Conservation (phyloP, 2,329 filamentous ascomycete species). For the Talaromyces sp. region DNA sequence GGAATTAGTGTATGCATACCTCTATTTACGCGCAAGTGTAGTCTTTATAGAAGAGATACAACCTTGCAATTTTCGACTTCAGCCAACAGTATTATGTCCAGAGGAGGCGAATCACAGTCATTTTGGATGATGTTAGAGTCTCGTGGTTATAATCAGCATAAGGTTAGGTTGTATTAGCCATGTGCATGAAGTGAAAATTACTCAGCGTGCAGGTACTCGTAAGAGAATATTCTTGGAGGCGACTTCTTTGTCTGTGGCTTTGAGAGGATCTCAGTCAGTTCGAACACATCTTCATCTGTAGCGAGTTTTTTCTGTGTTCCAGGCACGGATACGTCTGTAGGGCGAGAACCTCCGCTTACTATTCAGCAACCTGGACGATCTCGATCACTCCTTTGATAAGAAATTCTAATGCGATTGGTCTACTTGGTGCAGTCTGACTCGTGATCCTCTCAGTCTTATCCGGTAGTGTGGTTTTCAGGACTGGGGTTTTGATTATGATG, state of each 20-base stretch:
- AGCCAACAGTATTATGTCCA: too few relatives aligned
- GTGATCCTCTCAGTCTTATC: not conserved
- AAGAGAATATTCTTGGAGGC: not conserved
- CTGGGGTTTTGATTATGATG: too few relatives aligned
- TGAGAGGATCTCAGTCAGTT: not conserved
- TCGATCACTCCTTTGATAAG: not conserved
- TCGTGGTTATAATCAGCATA: too few relatives aligned
- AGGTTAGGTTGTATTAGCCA: not conserved
- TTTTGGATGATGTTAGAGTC: too few relatives aligned
- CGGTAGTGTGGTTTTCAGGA: too few relatives aligned
- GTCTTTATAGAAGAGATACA: too few relatives aligned
- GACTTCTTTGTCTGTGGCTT: not conserved
- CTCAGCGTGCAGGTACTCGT: not conserved
- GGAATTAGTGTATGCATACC: too few relatives aligned
- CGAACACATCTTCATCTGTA: too few relatives aligned
- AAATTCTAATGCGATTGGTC: not conserved
- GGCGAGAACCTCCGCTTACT: not conserved
- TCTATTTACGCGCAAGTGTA: too few relatives aligned
- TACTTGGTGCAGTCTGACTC: not conserved
- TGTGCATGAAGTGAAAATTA: not conserved
- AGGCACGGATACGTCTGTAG: not conserved
- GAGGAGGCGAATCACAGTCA: too few relatives aligned
- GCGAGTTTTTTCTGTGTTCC: not conserved
- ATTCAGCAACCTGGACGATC: not conserved
- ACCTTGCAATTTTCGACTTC: not conserved